Evolutionary conservation across 75 land plant species (phyloP).

Genomic region (Sequoia sempervirens): DNA sequence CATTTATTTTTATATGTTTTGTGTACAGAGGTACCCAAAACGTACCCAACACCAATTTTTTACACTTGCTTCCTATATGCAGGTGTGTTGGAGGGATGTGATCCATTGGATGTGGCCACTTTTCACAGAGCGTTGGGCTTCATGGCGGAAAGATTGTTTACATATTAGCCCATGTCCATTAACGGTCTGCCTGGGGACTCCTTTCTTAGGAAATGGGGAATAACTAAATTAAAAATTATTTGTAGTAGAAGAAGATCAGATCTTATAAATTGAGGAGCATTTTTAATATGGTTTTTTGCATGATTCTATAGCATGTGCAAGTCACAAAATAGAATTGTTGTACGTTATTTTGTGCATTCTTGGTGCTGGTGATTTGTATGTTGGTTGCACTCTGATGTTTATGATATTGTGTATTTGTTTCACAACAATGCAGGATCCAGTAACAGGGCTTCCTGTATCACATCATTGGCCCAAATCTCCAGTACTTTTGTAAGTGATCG

Average conservation of each 20-base stretch:
- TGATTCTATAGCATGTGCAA: background rate
- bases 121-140: conserved; percentile 76
- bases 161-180: conserved; percentile 74
- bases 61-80: conserved; percentile 2
- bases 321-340: too few species aligned
- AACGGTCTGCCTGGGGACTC: conserved; percentile 36
- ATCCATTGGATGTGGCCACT: conserved; percentile 99
- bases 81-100: conserved; percentile 93
- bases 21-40: too few species aligned
- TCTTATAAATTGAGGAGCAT: background rate
- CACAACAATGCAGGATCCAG: conserved; percentile 67
- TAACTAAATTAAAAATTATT: background rate
- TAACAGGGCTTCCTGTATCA: conserved; percentile 75
- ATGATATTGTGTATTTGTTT: background rate
- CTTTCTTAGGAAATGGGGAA: background rate
- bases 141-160: conserved; percentile 62
- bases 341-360: background rate
- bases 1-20: too few species aligned
- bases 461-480: conserved; percentile 67
- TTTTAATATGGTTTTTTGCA: background rate
- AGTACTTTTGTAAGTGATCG: conserved; percentile 60
- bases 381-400: background rate
- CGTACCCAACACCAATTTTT: background rate
- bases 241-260: background rate
- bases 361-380: background rate